These are phyloP conservation scores for Quercus engelmannii DNA, from an alignment of 306 rosid genomes.

Conservation along the genomic window DNA sequence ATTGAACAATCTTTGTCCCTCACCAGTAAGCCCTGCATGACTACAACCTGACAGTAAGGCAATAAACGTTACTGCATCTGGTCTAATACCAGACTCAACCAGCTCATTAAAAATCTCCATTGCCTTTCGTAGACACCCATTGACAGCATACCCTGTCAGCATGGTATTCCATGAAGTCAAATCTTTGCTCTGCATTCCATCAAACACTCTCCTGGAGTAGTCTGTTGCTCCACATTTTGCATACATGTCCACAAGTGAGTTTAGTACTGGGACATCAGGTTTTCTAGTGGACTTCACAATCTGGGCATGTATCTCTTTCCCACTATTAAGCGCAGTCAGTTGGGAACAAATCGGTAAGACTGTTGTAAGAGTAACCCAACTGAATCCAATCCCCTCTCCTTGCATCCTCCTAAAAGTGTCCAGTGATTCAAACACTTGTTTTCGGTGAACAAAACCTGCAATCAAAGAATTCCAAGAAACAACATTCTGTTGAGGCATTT, in stretches of 20 bases:
- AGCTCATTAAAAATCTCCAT: slow-evolving; percentile 38
- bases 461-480: slow-evolving; percentile 65
- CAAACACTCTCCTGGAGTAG: slow-evolving; percentile 46
- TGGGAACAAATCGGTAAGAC: slow-evolving; percentile 40
- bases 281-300: slow-evolving; percentile 45
- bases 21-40: slow-evolving; percentile 40
- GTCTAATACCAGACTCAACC: slow-evolving; percentile 27
- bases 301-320: slow-evolving; percentile 64
- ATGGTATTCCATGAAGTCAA: slow-evolving; percentile 62
- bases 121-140: slow-evolving; percentile 45
- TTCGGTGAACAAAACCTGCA: slow-evolving; percentile 32
- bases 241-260: slow-evolving; percentile 61
- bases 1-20: slow-evolving; percentile 37
- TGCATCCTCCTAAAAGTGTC: slow-evolving; percentile 50
- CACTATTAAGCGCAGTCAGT: slow-evolving; percentile 44
- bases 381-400: slow-evolving; percentile 41
- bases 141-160: slow-evolving; percentile 47
- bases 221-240: slow-evolving; percentile 59
- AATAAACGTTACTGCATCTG: slow-evolving; percentile 50
- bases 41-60: slow-evolving; percentile 58
- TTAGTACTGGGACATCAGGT: slow-evolving; percentile 41
- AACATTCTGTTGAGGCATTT: slow-evolving; percentile 53
- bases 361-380: slow-evolving; percentile 58
- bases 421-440: slow-evolving; percentile 28
- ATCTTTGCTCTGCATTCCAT: slow-evolving; percentile 37